phyloP scores from a whole-genome alignment of 1,284 basidiomycete species.

The Cutaneotrichosporon sp. region DNA sequence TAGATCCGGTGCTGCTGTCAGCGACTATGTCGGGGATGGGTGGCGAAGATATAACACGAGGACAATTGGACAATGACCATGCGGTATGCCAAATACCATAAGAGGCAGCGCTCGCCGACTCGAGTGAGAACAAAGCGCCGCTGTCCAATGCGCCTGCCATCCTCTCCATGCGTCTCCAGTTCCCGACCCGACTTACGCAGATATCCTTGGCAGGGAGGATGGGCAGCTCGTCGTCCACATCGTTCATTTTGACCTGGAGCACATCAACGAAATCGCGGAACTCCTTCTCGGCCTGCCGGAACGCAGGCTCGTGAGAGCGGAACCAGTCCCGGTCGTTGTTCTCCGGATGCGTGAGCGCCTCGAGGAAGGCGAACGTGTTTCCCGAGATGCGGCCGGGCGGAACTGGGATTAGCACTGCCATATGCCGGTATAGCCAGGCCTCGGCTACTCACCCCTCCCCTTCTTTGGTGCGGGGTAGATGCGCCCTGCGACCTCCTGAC shows the following conservation, averaged over 20 bases:
- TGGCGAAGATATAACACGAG: too few relatives aligned
- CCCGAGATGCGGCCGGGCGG: conserved; percentile 77
- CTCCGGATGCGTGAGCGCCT: conserved; percentile 63
- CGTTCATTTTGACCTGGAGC: conserved; percentile 61
- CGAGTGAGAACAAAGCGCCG: neutral
- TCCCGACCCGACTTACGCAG: conserved; percentile 54
- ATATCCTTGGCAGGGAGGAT: conserved; percentile 79
- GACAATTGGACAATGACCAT: too few relatives aligned
- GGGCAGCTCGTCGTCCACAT: conserved; percentile 73
- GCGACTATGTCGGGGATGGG: too few relatives aligned
- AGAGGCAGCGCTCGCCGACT: neutral
- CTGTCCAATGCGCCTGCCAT: neutral
- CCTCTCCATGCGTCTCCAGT: neutral
- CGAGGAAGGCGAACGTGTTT: conserved; percentile 75
- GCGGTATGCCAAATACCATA: neutral
- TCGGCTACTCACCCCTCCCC: conserved; percentile 68
- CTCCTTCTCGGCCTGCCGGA: conserved; percentile 74
- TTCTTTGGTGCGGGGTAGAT: conserved; percentile 62
- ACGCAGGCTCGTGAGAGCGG: conserved; percentile 62
- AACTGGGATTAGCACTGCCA: conserved; percentile 54
- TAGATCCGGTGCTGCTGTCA: conserved; percentile 48
- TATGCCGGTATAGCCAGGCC: too few relatives aligned
- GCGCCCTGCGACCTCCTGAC: conserved; percentile 48
- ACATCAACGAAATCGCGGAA: conserved; percentile 76
- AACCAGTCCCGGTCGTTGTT: conserved; percentile 83